Percentiles rank a stretch among this genome's conserved stretches.
Evolutionary conservation across 2,329 filamentous ascomycete genomes (phyloP).

Genomic region (Aureobasidium sp.): DNA sequence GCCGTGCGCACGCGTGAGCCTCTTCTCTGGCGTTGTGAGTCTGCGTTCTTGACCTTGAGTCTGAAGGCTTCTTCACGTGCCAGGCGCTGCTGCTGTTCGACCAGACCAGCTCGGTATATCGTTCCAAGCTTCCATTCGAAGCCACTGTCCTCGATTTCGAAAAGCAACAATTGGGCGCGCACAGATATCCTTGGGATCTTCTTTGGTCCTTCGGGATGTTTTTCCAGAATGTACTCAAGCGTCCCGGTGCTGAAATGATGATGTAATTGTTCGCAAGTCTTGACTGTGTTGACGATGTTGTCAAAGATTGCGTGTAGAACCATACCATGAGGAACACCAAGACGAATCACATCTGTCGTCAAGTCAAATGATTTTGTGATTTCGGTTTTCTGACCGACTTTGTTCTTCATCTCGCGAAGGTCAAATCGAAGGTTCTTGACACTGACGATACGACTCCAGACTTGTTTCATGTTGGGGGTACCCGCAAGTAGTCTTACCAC

Average conservation of each 20-base stretch:
- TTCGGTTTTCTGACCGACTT: constrained; percentile 44
- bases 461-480: constrained; percentile 69
- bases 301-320: constrained; percentile 87
- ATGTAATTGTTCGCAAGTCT: constrained; percentile 83
- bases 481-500: constrained; percentile 81
- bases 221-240: constrained; percentile 81
- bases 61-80: constrained; percentile 86
- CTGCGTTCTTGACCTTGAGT: constrained; percentile 78
- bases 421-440: constrained; percentile 77
- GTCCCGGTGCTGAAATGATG: constrained; percentile 84
- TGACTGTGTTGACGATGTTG: constrained; percentile 80
- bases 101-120: constrained; percentile 82
- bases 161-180: constrained; percentile 71
- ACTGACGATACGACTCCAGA: constrained; percentile 82
- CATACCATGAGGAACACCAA: constrained; percentile 86
- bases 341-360: constrained; percentile 72
- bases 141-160: constrained; percentile 90
- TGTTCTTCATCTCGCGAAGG: constrained; percentile 67
- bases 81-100: constrained; percentile 84
- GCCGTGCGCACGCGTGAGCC: constrained; percentile 47
- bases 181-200: constrained; percentile 78
- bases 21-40: constrained; percentile 50
- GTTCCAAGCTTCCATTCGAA: constrained; percentile 97
- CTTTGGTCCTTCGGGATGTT: constrained; percentile 79
- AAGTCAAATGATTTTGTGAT: constrained; percentile 78